A percentile compares a stretch with the other conserved stretches of the same genome.
Evolutionary conservation across 1,139 yeast species (phyloP).

Genomic region (Blastobotrys elegans): DNA sequence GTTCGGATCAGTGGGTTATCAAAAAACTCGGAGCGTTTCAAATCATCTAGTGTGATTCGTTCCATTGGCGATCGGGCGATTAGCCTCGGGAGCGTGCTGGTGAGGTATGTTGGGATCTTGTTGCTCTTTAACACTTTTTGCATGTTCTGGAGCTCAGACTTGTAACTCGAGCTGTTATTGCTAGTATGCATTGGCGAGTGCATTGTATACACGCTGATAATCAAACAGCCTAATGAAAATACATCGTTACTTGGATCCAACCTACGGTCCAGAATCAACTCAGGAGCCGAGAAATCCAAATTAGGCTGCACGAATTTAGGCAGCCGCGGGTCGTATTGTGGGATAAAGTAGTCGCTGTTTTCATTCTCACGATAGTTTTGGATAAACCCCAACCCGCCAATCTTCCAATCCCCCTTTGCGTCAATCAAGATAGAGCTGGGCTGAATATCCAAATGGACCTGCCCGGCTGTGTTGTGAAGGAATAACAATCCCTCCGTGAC

Average conservation of each 20-base stretch:
- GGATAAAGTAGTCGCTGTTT: conserved; percentile 52
- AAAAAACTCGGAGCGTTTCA: conserved; percentile 56
- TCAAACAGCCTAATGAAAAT: conserved; percentile 74
- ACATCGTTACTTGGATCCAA: conserved; percentile 70
- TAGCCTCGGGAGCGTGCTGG: conserved; percentile 37
- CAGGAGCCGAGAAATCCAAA: conserved; percentile 74
- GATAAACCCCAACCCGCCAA: conserved; percentile 69
- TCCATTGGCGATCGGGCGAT: conserved; percentile 40
- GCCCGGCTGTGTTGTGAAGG: conserved; percentile 69
- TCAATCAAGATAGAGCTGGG: conserved; percentile 76
- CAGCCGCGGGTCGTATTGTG: conserved; percentile 65
- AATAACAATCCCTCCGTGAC: conserved; percentile 74
- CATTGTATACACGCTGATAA: conserved; percentile 53
- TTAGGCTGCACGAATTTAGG: conserved; percentile 69
- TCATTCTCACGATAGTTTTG: conserved; percentile 32
- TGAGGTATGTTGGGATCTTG: conserved; percentile 34
- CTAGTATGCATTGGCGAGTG: conserved; percentile 38
- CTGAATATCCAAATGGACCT: conserved; percentile 72
- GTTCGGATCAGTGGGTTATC: conserved; percentile 82
- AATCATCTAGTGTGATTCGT: conserved; percentile 43
- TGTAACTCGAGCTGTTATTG: conserved; percentile 34
- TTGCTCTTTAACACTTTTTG: conserved; percentile 42
- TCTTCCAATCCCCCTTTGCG: conserved; percentile 90
- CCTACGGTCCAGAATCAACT: conserved; percentile 54
- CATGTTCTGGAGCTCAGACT: conserved; percentile 29